Evolutionary conservation across 2,329 filamentous ascomycete genomes (phyloP), one percentile per base, ranked within the genome.

Genomic region (Cytospora mali): DNA sequence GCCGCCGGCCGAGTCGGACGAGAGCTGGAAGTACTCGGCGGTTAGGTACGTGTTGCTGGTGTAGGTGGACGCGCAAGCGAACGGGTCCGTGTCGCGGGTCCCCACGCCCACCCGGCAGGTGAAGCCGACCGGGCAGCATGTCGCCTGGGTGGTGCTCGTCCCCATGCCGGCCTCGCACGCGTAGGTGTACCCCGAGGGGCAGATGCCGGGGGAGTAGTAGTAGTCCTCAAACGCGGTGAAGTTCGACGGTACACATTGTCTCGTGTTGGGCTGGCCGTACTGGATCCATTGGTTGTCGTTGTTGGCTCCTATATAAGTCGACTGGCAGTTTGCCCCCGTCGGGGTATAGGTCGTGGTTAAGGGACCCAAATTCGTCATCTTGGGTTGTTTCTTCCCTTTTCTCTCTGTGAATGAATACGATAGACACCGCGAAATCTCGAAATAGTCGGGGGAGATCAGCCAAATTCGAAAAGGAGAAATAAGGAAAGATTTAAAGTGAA

Each of bases 211-310:
- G 16, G 55, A 57, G 21, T 57, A 57, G 49, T 57, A 57, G 14
- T 57, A 57, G 23, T 35, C 25, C 7, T 57, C 28, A 9, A 16
- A 57, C 25, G 55, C 21, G 9, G 39, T 57, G 28, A 57, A 57
- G 16, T 31, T 57, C 10, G 55, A 9, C 14, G 55, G 55, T n/a
- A 57, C 55, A 16, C 55, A 57, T 27, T 57, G 13, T 1, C 42
- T 14, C n/a, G 55, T 57, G 16, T 33, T 25, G 6, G 55, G 55
- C 9, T 57, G 55, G 2, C 55, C 55, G 28, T 57, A 50, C 46
- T 57, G 55, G 1, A 57, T 27, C 55, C 55, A 57, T 18, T 49
- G n/a, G 23, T 57, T 57, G n/a, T 57, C 14, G 21, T 57, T 35
- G 28, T 57, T 57, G 4, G 21, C 55, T 14, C 23, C 55, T 7